Percentiles rank a stretch among this genome's conserved stretches.
These are phyloP conservation scores for Cryptococcus jaspeensis DNA, from an alignment of 1,284 basidiomycete genomes.

Conservation along the genomic window DNA sequence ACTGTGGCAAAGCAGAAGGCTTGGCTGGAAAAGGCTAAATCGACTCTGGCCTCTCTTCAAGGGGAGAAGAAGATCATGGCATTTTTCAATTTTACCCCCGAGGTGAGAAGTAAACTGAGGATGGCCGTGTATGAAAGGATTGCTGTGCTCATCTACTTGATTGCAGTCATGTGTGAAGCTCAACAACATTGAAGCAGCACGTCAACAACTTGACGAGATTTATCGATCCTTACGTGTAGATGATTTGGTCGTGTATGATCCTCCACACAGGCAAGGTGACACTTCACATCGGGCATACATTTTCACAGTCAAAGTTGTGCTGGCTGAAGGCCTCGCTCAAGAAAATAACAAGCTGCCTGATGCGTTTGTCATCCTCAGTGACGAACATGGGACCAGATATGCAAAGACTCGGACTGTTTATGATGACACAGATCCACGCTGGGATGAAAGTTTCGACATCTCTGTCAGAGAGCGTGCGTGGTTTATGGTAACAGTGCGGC, in stretches of 20 bases:
- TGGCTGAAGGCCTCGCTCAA: conserved; percentile 76
- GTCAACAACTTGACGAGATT: conserved; percentile 86
- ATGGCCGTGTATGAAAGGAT: not conserved
- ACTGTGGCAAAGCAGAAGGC: conserved; percentile 71
- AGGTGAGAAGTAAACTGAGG: conserved; percentile 42
- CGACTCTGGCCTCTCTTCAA: conserved; percentile 63
- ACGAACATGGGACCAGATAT: conserved; percentile 82
- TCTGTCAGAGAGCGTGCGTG: conserved; percentile 78
- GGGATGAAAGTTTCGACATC: conserved; percentile 97
- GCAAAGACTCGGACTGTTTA: conserved; percentile 97
- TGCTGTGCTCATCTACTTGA: conserved; percentile 1
- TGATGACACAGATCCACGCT: conserved; percentile 83
- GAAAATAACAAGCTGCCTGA: conserved; percentile 62
- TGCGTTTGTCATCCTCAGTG: conserved; percentile 91
- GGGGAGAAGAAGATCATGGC: conserved; percentile 72
- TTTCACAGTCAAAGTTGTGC: conserved; percentile 90
- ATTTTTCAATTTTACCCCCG: conserved; percentile 82
- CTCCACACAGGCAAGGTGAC: conserved; percentile 52
- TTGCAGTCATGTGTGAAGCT: conserved; percentile 87
- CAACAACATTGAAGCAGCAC: conserved; percentile 93
- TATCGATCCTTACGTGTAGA: conserved; percentile 91
- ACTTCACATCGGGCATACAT: conserved; percentile 64
- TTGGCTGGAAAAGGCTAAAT: conserved; percentile 91
- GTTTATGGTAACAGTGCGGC: conserved; percentile 93
- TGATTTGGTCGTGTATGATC: conserved; percentile 64